A percentile compares a stretch with the other conserved stretches of the same genome.
phyloP scores from a whole-genome alignment of 352 stramenopile species.

The Peronospora destructor region DNA sequence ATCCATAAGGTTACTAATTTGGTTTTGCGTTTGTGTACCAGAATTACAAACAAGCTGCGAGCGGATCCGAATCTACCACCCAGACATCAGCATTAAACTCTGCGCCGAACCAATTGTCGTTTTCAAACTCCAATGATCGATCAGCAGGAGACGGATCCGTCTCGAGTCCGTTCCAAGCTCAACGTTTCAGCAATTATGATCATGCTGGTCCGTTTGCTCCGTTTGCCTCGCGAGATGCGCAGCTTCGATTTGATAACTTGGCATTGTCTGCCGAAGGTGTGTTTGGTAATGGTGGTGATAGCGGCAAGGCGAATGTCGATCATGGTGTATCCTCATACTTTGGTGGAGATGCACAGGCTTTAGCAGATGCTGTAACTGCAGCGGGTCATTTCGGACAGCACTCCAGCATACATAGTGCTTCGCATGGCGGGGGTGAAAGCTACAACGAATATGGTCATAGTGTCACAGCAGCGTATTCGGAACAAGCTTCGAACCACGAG shows the following conservation, averaged over 20 bases:
- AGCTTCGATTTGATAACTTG: slow-evolving; percentile 23
- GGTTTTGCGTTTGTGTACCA: slow-evolving; percentile 8
- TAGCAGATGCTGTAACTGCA: slow-evolving; percentile 11
- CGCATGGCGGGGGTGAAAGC: slow-evolving; percentile 12
- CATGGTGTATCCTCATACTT: slow-evolving; percentile 19
- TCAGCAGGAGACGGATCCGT: slow-evolving; percentile 6
- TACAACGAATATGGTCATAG: slow-evolving; percentile 15
- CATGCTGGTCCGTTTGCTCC: slow-evolving; percentile 19
- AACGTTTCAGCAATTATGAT: slow-evolving; percentile 12
- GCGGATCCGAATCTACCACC: slow-evolving; percentile 6
- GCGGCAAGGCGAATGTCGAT: slow-evolving; percentile 2
- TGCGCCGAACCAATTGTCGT: slow-evolving; percentile 9
- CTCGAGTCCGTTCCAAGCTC: slow-evolving; percentile 17
- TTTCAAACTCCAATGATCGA: slow-evolving; percentile 19
- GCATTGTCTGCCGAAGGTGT: slow-evolving; percentile 14
- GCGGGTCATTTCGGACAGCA: slow-evolving; percentile 18
- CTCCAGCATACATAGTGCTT: slow-evolving; percentile 6
- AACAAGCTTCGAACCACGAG: slow-evolving; percentile 10
- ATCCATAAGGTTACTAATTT: slow-evolving; percentile 7
- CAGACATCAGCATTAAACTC: slow-evolving; percentile 9
- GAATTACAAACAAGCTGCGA: slow-evolving; percentile 17
- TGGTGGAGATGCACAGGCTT: slow-evolving; percentile 15
- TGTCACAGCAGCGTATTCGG: slow-evolving; percentile 5
- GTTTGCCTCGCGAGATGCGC: slow-evolving; percentile 20
- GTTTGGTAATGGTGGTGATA: slow-evolving; percentile 11